phyloP scores from a whole-genome alignment of 1,139 yeast genomes.

The Torulaspora pretoriensis region DNA sequence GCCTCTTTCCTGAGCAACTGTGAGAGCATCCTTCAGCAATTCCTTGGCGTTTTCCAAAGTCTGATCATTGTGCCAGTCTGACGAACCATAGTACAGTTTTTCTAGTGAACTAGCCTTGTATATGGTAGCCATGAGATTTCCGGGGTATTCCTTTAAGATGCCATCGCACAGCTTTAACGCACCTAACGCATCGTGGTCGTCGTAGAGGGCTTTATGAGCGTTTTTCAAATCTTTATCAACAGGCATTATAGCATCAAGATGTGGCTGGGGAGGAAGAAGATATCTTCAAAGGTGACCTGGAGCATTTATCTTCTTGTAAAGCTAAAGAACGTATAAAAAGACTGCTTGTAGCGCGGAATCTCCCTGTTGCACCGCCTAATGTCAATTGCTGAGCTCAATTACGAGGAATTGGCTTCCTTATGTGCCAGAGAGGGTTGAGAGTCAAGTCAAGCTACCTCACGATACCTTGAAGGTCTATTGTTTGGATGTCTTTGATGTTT shows the following conservation, averaged over 20 bases:
- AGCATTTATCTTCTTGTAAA: not conserved
- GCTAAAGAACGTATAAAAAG: constrained; percentile 3
- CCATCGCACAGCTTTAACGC: constrained; percentile 40
- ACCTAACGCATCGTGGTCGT: constrained; percentile 37
- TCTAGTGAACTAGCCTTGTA: constrained; percentile 56
- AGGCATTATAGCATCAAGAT: constrained; percentile 20
- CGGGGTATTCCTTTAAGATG: constrained; percentile 39
- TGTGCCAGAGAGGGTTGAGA: not conserved
- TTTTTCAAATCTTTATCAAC: constrained; percentile 28
- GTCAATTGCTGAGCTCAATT: not conserved
- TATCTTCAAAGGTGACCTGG: not conserved
- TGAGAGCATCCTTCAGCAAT: constrained; percentile 54
- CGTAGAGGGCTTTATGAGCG: constrained; percentile 37
- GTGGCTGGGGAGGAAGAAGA: not conserved
- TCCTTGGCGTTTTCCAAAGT: constrained; percentile 46
- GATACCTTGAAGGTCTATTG: too few relatives aligned
- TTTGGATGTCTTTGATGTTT: not conserved
- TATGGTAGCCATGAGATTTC: constrained; percentile 50
- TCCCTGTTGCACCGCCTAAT: not conserved
- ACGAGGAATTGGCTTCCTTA: not conserved
- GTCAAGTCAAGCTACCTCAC: too few relatives aligned
- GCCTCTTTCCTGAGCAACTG: constrained; percentile 50
- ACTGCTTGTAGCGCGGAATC: not conserved
- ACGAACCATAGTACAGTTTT: constrained; percentile 39
- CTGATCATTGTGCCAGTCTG: constrained; percentile 39